Percentiles rank a stretch among this genome's conserved stretches.
Evolutionary conservation across 2,329 filamentous ascomycete genomes (phyloP).

Genomic region (Cercospora janseana): DNA sequence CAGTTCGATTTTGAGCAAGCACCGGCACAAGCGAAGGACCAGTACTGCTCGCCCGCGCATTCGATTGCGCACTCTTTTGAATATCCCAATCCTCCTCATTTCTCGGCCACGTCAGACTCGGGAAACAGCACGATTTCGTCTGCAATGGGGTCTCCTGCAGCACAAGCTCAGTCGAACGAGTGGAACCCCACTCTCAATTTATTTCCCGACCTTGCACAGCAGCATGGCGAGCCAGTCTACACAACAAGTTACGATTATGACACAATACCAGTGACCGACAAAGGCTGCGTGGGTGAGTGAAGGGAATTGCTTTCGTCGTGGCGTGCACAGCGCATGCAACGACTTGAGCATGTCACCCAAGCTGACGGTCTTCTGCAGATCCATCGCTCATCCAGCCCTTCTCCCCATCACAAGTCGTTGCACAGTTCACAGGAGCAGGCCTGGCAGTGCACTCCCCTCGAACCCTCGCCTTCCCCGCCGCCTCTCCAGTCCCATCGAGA

Average conservation of each 20-base stretch:
- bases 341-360: slow-evolving; percentile 17
- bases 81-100: slow-evolving; percentile 43
- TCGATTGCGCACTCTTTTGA: slow-evolving; percentile 50
- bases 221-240: slow-evolving; percentile 55
- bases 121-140: slow-evolving; percentile 51
- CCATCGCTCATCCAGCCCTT: slow-evolving; percentile 59
- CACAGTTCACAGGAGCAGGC: slow-evolving; percentile 44
- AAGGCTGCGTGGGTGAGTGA: slow-evolving; percentile 53
- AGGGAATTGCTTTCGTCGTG: slow-evolving; percentile 11
- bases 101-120: slow-evolving; percentile 52
- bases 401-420: slow-evolving; percentile 42
- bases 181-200: slow-evolving; percentile 52
- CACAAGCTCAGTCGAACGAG: slow-evolving; percentile 62
- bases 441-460: slow-evolving; percentile 39
- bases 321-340: slow-evolving; percentile 25
- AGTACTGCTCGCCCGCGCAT: slow-evolving; percentile 44
- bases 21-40: slow-evolving; percentile 41
- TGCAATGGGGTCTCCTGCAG: slow-evolving; percentile 52
- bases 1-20: slow-evolving; percentile 41
- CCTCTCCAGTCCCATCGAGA: slow-evolving; percentile 63
- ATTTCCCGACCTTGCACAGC: slow-evolving; percentile 63
- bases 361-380: slow-evolving; percentile 43
- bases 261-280: slow-evolving; percentile 47
- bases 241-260: slow-evolving; percentile 58
- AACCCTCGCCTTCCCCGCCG: slow-evolving; percentile 49